Base-by-base conservation (phyloP, 225 moss, liverwort and hornwort genomes). In the Takakia lepidozioides region DNA sequence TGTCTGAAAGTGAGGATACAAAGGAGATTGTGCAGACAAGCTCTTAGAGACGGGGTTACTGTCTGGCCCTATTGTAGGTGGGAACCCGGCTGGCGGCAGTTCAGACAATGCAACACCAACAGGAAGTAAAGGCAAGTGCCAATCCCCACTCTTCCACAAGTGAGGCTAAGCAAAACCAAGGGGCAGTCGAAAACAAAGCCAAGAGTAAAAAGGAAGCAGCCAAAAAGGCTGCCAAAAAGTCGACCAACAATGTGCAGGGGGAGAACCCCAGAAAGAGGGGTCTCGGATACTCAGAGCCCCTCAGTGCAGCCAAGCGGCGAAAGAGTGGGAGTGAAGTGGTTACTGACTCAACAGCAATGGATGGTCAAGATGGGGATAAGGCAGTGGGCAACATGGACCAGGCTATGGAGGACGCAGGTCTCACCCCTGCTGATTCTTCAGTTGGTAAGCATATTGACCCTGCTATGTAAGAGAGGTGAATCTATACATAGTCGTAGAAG, bases 51-150 rank as follows among this genome's bases (percentile, higher is more conserved):
- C n/a, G 10, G 20, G 25, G 10, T 21, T 21, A n/a, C 19, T 52
- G 1, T 34, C 4, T 49, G 49, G 64, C 51, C 23, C 15, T 43
- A 32, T 25, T 64, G 18, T 55, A 93, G 93, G 70, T 88, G 43
- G 81, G 73, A 9, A 81, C 88, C 5, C 86, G 88, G 39, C 62
- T 93, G 25, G 86, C 81, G 20, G 88, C 83, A 61, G 81, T 86
- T 24, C 81, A 84, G 68, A 55, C 48, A 45, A 65, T 83, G 69
- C 88, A 88, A 60, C 46, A 48, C 29, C 88, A 84, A 59, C 81
- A 88, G 49, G 85, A 93, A 52, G 60, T 63, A 10, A 67, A 67
- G 46, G 64, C 6, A 37, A 28, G 22, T 41, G 43, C 41, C n/a
- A 65, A 48, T 18, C 13, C 41, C 27, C 3, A 18, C 1, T 58